Evolutionary conservation across 2,329 filamentous ascomycete species (phyloP).

Genomic region (Curvularia sp.): DNA sequence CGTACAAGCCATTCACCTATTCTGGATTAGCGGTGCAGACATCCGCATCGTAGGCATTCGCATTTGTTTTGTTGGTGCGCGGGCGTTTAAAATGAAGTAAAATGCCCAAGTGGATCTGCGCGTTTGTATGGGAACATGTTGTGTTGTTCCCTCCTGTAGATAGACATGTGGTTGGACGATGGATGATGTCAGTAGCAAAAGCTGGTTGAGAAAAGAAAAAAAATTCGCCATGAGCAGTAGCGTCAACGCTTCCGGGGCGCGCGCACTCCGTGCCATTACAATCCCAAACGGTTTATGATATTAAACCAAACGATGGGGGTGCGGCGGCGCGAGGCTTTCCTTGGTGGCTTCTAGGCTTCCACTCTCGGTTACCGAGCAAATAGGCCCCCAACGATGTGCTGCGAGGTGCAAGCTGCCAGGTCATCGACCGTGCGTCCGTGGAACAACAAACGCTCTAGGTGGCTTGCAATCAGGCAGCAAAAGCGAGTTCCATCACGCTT

Average conservation of each 20-base stretch:
- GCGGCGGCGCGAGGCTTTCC: constrained; percentile 6
- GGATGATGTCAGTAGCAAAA: background rate
- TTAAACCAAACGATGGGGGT: constrained; percentile 5
- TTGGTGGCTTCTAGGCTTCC: background rate
- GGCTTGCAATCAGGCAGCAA: constrained; percentile 18
- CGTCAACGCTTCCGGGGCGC: background rate
- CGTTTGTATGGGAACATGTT: too few species aligned
- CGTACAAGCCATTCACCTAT: background rate
- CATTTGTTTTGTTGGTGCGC: background rate
- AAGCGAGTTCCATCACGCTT: background rate
- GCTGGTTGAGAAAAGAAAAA: background rate
- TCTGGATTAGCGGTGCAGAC: background rate
- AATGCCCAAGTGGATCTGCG: too few species aligned
- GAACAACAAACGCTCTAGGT: background rate
- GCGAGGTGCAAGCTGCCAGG: constrained; percentile 7
- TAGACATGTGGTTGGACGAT: too few species aligned
- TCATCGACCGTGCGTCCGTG: constrained; percentile 9
- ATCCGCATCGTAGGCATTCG: background rate
- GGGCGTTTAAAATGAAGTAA: background rate
- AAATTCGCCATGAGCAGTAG: background rate
- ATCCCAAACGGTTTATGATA: background rate
- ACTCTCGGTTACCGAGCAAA: background rate
- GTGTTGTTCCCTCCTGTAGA: too few species aligned
- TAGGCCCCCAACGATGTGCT: constrained; percentile 12
- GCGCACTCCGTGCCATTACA: background rate